Evolutionary conservation across 176 grass and related monocot species (phyloP), one percentile per base, ranked within the genome.

Genomic region (Musa schizocarpa): DNA sequence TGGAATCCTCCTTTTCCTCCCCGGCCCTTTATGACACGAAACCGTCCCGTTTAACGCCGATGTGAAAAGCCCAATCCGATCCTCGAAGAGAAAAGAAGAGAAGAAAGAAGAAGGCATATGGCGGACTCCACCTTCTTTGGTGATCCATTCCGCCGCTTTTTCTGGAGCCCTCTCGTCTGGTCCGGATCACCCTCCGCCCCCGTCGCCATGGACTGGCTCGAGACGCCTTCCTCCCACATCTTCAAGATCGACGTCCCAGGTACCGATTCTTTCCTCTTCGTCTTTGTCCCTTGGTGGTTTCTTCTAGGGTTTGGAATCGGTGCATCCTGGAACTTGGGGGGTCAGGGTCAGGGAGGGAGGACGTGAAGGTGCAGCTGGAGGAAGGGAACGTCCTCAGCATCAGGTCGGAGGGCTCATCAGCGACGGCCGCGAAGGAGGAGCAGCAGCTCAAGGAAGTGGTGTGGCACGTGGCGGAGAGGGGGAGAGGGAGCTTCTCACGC

Each of bases 381-480:
- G 93, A 92, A 14, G 89, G 85, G 65, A 92, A 96, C 79, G 81
- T 86, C 34, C 83, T 96, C 50, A 96, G 74, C 71, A 29, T 96
- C 78, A 65, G 76, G 63, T 77, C 52, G 69, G 78, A 80, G 78
- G 74, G 48, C 9, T 61, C 70, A 9, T 14, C 72, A 10, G 68
- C 59, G 23, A 13, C 62, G 43, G 64, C 52, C 13, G 17, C 49
- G 65, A 43, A 16, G 52, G 43, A 77, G 50, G 82, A 78, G 48
- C 78, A 66, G 48, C 24, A 25, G 54, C 48, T 13, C 29, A 84
- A 87, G 29, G 86, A 83, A 13, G 53, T 52, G 0, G 85, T 92
- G 81, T 92, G 89, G 87, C 93, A 96, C 75, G 83, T 86, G 64
- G 78, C 85, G 54, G 93, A 96, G 87, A 82, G 89, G 68, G 89